These are phyloP conservation scores for Tetrastigma voinierianum DNA, from an alignment of 164 flowering plant species.

Conservation along the genomic window DNA sequence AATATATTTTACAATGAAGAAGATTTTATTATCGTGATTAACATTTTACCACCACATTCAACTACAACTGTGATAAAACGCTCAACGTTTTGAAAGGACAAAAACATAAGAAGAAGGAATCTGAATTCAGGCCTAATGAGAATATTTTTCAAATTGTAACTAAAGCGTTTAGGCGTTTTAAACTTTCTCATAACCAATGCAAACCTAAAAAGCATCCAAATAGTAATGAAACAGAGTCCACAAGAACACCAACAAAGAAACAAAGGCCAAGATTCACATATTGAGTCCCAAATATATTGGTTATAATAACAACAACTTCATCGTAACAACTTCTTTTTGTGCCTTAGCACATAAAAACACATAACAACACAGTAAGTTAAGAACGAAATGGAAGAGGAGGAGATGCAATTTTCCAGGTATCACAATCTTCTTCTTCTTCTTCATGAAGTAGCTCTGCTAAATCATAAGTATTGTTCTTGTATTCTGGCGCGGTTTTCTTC, in stretches of 20 bases:
- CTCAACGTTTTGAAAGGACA: too few species aligned
- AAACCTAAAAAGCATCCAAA: not conserved
- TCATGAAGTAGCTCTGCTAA: not conserved
- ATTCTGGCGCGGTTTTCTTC: conserved; percentile 67
- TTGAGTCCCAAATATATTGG: too few species aligned
- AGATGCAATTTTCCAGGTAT: not conserved
- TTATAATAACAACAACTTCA: too few species aligned
- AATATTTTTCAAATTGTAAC: too few species aligned
- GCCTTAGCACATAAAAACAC: too few species aligned
- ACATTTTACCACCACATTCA: not conserved
- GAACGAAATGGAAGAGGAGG: not conserved
- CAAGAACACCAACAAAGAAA: not conserved
- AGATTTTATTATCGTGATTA: not conserved
- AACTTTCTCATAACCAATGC: too few species aligned
- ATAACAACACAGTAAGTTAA: not conserved
- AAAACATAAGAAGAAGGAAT: too few species aligned
- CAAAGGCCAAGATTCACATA: conserved; percentile 1
- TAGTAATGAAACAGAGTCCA: not conserved
- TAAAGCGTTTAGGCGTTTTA: too few species aligned
- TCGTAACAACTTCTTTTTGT: too few species aligned
- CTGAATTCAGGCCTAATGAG: too few species aligned
- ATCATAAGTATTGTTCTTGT: conserved; percentile 67
- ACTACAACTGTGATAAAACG: too few species aligned
- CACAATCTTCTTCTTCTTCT: not conserved
- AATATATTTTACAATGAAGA: not conserved